Evolutionary conservation across 1,284 basidiomycete species (phyloP), one percentile per base, ranked within the genome.

Genomic region (Rhodofomes roseus): DNA sequence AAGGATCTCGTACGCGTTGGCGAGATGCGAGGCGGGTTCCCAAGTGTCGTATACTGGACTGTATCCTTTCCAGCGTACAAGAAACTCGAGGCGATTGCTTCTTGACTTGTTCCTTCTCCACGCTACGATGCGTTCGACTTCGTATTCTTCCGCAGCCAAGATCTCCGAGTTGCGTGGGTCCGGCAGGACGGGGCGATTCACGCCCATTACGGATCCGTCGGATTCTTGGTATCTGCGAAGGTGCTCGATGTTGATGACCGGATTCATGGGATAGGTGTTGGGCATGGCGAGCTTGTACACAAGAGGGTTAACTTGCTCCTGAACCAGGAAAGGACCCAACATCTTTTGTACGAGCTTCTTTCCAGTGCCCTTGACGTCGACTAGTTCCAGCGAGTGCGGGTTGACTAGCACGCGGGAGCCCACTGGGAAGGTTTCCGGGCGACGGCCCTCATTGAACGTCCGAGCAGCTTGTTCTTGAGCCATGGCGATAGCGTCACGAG

Each of bases 271-370:
- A n/a, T n/a, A n/a, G n/a, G n/a, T n/a, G n/a, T n/a, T n/a, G n/a
- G n/a, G n/a, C n/a, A n/a, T n/a, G n/a, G n/a, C n/a, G n/a, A n/a
- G n/a, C n/a, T n/a, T 57, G 53, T 75, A 75, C 0, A 71, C 65
- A 0, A 66, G 43, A 0, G 65, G 65, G 27, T 66, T 71, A 5
- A 77, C 58, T 14, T 62, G 56, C 48, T 74, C 63, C 9, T 66
- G 51, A 0, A 77, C 61, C 40, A 68, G 66, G 59, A 76, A 77
- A 0, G 74, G 76, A 6, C 76, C 75, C 0, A 73, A 66, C 9
- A 60, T 60, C 0, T 68, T 39, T n/a, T 70, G 67, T 0, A 72
- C 62, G 3, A 77, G 61, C 56, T 77, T 76, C 4, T 43, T 52
- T 6, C 73, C 73, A 29, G 65, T 63, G n/a, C n/a, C n/a, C n/a